Evolutionary conservation across 352 stramenopile genomes (phyloP).

Genomic region (Phytophthora quininea): DNA sequence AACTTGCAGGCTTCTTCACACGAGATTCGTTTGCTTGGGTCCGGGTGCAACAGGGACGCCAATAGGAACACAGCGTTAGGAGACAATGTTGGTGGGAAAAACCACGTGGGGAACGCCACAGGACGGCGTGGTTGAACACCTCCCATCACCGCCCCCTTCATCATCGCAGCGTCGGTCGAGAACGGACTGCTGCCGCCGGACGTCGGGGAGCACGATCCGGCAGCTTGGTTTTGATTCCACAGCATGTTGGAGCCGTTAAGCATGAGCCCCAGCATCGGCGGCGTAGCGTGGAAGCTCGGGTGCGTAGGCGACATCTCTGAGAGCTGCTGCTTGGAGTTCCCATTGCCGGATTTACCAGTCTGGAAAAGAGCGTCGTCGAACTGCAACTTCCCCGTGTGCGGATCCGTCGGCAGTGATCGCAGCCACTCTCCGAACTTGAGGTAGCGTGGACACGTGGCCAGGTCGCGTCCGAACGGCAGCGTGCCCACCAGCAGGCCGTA

Average conservation of each 20-base stretch:
- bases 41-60: slow-evolving; percentile 81
- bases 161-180: slow-evolving; percentile 20
- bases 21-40: slow-evolving; percentile 77
- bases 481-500: slow-evolving; percentile 93
- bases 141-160: slow-evolving; percentile 31
- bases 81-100: slow-evolving; percentile 82
- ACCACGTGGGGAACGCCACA: slow-evolving; percentile 81
- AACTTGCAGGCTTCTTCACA: slow-evolving; percentile 87
- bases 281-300: slow-evolving; percentile 34
- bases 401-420: slow-evolving; percentile 61
- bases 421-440: slow-evolving; percentile 96
- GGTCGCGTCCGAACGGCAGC: slow-evolving; percentile 95
- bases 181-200: slow-evolving; percentile 30
- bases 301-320: slow-evolving; percentile 25
- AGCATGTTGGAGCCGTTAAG: slow-evolving; percentile 45
- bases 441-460: slow-evolving; percentile 93
- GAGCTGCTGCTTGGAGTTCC: slow-evolving; percentile 20
- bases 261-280: slow-evolving; percentile 45
- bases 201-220: slow-evolving; percentile 27
- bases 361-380: slow-evolving; percentile 64
- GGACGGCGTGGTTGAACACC: slow-evolving; percentile 34
- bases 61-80: slow-evolving; percentile 71
- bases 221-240: slow-evolving; percentile 36
- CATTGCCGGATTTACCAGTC: slow-evolving; percentile 8
- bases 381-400: slow-evolving; percentile 69